These are phyloP conservation scores for Trichoderma cornu-damae DNA, from an alignment of 2,329 filamentous ascomycete genomes.

Conservation along the genomic window DNA sequence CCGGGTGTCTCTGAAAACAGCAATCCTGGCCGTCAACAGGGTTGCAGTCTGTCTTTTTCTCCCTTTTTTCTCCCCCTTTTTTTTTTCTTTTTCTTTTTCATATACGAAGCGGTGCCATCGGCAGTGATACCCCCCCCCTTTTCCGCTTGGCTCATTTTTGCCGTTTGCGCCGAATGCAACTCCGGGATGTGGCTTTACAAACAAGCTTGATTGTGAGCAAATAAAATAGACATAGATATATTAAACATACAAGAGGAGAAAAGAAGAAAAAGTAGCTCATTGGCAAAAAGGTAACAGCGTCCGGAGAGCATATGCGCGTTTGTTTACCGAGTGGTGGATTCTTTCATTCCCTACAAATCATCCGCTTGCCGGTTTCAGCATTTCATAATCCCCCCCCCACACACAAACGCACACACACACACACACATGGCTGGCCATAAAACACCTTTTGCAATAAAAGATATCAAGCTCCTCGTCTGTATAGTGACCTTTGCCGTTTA, in stretches of 20 bases:
- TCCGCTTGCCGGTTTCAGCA: constrained; percentile 1
- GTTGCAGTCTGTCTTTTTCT: not conserved
- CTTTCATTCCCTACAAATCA: not conserved
- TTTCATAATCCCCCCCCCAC: not conserved
- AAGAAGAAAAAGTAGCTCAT: not conserved
- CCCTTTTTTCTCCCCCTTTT: not conserved
- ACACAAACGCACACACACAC: no score
- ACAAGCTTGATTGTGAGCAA: not conserved
- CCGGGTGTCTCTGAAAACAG: no score
- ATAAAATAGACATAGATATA: not conserved
- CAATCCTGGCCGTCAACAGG: no score
- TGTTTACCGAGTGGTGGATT: not conserved
- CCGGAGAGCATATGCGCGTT: no score
- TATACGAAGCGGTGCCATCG: not conserved
- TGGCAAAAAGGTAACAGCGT: not conserved
- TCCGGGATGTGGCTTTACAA: not conserved
- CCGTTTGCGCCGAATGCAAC: not conserved
- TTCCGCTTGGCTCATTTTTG: constrained; percentile 1
- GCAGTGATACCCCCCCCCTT: not conserved
- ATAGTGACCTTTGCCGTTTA: constrained; percentile 6
- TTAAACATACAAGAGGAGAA: not conserved
- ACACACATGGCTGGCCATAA: no score
- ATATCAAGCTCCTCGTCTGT: not conserved
- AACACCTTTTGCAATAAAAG: constrained; percentile 1
- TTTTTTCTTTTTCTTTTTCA: not conserved